Conservation (phyloP, 2,329 filamentous ascomycete species). For the Aspergillus aculeatus region DNA sequence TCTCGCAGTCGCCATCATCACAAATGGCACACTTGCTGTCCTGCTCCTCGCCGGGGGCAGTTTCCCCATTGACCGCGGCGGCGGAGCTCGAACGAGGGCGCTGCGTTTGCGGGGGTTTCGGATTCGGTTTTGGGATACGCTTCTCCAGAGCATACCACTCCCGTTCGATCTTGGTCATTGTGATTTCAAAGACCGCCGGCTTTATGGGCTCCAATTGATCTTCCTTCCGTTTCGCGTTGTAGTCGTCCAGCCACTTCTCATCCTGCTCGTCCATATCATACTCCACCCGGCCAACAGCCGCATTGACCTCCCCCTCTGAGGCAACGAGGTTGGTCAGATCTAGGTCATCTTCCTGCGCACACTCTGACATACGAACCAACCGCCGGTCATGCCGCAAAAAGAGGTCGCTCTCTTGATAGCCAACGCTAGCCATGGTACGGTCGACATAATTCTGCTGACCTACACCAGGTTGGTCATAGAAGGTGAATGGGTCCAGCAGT, state of each 20-base stretch:
- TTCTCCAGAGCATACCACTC: conserved; percentile 97
- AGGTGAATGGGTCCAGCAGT: conserved; percentile 47
- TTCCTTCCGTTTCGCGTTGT: conserved; percentile 74
- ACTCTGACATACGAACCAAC: conserved; percentile 64
- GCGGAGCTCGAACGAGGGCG: conserved; percentile 89
- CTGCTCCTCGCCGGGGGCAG: conserved; percentile 81
- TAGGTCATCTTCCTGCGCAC: conserved; percentile 63
- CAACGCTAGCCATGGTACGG: conserved; percentile 91
- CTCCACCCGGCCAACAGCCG: conserved; percentile 76
- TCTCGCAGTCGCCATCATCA: conserved; percentile 98
- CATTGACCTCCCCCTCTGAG: conserved; percentile 59
- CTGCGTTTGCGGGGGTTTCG: conserved; percentile 92
- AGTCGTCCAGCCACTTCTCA: conserved; percentile 86
- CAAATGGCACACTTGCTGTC: conserved; percentile 98
- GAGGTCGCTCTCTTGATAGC: conserved; percentile 91
- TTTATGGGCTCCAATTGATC: conserved; percentile 79
- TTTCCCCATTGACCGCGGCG: conserved; percentile 91
- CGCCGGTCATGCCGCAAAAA: conserved; percentile 75
- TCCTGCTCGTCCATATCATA: conserved; percentile 99
- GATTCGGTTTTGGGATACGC: conserved; percentile 93
- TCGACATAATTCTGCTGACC: conserved; percentile 91
- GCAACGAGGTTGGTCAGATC: conserved; percentile 55
- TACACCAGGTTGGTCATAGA: conserved; percentile 74
- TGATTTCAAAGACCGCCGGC: conserved; percentile 92
- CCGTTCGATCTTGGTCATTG: conserved; percentile 98